These are phyloP conservation scores for Aspergillus jensenii DNA, from an alignment of 2,329 filamentous ascomycete species.

Conservation along the genomic window DNA sequence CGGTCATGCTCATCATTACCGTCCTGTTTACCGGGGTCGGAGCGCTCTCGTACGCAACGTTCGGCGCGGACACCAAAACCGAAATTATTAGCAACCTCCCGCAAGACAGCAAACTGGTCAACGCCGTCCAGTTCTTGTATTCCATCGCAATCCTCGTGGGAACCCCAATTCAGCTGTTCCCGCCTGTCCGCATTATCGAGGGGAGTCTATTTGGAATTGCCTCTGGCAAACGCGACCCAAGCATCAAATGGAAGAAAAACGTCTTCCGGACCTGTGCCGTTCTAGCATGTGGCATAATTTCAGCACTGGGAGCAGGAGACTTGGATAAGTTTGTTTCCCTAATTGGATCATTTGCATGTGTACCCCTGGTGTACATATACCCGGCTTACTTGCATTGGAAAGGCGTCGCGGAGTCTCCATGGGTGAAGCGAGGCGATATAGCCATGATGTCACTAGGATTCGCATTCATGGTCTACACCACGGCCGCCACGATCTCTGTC, in stretches of 20 bases:
- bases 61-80: conserved; percentile 88
- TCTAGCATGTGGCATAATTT: conserved; percentile 76
- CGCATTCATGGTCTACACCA: conserved; percentile 71
- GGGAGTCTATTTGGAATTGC: conserved; percentile 87
- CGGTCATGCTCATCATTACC: conserved; percentile 92
- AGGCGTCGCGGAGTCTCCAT: conserved; percentile 60
- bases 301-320: conserved; percentile 85
- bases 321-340: conserved; percentile 94
- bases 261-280: conserved; percentile 88
- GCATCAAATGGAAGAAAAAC: conserved; percentile 99
- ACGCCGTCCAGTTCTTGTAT: conserved; percentile 91
- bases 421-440: conserved; percentile 60
- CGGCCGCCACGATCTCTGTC: conserved; percentile 56
- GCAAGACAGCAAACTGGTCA: conserved; percentile 88
- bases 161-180: conserved; percentile 92
- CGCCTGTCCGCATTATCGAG: conserved; percentile 90
- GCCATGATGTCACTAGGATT: conserved; percentile 63
- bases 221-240: conserved; percentile 89
- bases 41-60: conserved; percentile 89
- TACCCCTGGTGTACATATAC: conserved; percentile 93
- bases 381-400: conserved; percentile 74
- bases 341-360: conserved; percentile 94
- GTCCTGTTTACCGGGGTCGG: conserved; percentile 86
- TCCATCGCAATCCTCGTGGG: conserved; percentile 88
- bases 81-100: conserved; percentile 93